Base-by-base conservation (phyloP, 2,329 filamentous ascomycete species). In the Simplicillium aogashimaense region DNA sequence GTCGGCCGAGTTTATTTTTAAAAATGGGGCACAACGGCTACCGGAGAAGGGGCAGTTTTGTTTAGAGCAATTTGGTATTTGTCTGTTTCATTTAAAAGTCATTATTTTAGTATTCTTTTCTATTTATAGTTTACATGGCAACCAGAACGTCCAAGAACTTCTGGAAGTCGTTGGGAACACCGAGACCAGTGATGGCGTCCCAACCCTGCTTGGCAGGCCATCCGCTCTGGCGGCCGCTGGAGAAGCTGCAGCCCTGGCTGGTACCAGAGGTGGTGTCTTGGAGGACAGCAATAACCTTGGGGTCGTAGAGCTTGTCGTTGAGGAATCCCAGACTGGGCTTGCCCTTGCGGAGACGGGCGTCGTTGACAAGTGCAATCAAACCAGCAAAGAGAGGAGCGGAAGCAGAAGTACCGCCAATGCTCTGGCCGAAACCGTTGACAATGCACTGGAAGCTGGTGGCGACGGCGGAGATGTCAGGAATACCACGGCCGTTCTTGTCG, bases 371-470 rank as follows among this genome's bases (percentile, higher is more conserved):
- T 3, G 39, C 31, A 17, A 45, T 42, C 44, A 45, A 38, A 30
- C 37, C 42, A 17, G 44, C 38, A 38, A 45, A 37, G 7, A 40
- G 17, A 14, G 43, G 43, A 3, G 43, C 41, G n/a, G 37, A 38
- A 25, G 44, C 44, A 15, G 38, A 39, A 14, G 44, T 45, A 7
- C 41, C 44, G n/a, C 39, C 48, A 45, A 44, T 57, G 51, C 36
- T n/a, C 25, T 29, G 47, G 49, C 3, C 57, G 52, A 3, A 45
- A 35, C 39, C 59, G 59, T 38, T 32, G 31, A 38, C 12, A 10
- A 40, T 28, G 29, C 43, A 43, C 4, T 43, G 36, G 13, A 73
- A 74, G 54, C 81, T 76, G 7, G 73, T 72, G 0, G 75, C 59
- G 18, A 81, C 64, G 1, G 60, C 57, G 1, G 61, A 53, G 30